These are phyloP conservation scores for Fistulinella staudtii DNA, from an alignment of 1,284 basidiomycete species.

Conservation along the genomic window DNA sequence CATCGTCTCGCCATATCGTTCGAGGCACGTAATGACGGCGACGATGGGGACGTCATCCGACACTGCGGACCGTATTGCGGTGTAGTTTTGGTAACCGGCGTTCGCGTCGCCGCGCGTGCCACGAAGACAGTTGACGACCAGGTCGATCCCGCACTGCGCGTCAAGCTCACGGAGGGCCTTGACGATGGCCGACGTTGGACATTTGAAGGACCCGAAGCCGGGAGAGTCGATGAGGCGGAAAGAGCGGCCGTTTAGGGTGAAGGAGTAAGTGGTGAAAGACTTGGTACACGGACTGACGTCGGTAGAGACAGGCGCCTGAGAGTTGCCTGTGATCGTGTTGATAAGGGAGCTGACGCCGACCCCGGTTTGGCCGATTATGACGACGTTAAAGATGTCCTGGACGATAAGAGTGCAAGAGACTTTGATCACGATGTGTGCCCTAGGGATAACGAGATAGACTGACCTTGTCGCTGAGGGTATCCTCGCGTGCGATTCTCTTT, in stretches of 20 bases:
- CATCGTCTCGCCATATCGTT: constrained; percentile 29
- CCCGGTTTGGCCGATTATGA: constrained; percentile 30
- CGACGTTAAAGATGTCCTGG: constrained; percentile 28
- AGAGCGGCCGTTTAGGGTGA: constrained; percentile 25
- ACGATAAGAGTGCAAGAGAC: constrained; percentile 3
- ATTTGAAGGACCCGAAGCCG: constrained; percentile 29
- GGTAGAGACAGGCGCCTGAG: constrained; percentile 23
- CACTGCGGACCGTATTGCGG: constrained; percentile 27
- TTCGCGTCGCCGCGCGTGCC: constrained; percentile 29
- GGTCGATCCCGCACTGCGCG: constrained; percentile 25
- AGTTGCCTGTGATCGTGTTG: constrained; percentile 20
- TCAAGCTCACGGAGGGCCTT: constrained; percentile 30
- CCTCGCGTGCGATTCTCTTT: constrained; percentile 21
- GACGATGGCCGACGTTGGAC: constrained; percentile 21
- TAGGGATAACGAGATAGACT: background rate
- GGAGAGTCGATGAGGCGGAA: constrained; percentile 32
- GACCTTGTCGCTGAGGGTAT: constrained; percentile 22
- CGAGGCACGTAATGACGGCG: constrained; percentile 27
- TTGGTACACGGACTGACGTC: constrained; percentile 29
- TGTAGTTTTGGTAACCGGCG: constrained; percentile 29
- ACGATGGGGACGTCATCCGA: constrained; percentile 33
- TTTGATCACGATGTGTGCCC: background rate
- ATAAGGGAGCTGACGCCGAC: constrained; percentile 27
- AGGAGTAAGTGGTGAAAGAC: constrained; percentile 25
- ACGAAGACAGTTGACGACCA: constrained; percentile 27